Percentiles rank a stretch among this genome's conserved stretches.
phyloP scores from a whole-genome alignment of 352 stramenopile genomes.

The Halophytophthora polymorphica region DNA sequence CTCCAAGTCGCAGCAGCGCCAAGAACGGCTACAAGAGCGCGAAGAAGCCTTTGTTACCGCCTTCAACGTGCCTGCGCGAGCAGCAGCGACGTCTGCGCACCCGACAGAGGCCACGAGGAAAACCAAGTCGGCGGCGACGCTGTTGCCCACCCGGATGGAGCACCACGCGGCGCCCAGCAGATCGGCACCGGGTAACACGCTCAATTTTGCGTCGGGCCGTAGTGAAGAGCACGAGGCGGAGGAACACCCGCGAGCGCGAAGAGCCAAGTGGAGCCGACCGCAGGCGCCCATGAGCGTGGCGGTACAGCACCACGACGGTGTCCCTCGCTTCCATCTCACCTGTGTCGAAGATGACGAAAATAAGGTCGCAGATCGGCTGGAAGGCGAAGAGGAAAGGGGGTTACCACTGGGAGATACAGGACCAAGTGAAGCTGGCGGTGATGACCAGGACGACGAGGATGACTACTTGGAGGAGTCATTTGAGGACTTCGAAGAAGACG shows the following conservation, averaged over 20 bases:
- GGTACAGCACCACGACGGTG: conserved; percentile 34
- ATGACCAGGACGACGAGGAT: conserved; percentile 39
- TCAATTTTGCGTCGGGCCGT: conserved; percentile 16
- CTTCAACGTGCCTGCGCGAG: conserved; percentile 58
- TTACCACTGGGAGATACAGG: too few relatives aligned
- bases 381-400: conserved; percentile 5
- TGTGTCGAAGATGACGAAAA: conserved; percentile 5
- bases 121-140: conserved; percentile 39
- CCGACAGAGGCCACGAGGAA: conserved; percentile 22
- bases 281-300: conserved; percentile 39
- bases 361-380: conserved; percentile 11
- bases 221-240: conserved; percentile 4
- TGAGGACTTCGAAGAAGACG: conserved; percentile 73
- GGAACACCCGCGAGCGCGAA: conserved; percentile 11
- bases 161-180: conserved; percentile 17
- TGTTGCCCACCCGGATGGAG: conserved; percentile 36
- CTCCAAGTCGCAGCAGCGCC: conserved; percentile 50
- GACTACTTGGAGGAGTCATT: conserved; percentile 82
- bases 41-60: conserved; percentile 78
- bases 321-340: conserved; percentile 28
- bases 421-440: too few relatives aligned
- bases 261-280: conserved; percentile 60
- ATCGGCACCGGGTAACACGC: conserved; percentile 43
- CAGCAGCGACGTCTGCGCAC: conserved; percentile 4
- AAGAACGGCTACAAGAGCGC: conserved; percentile 48